Conservation (phyloP, 441 rosid genomes). For the Cnidoscolus chayamansa region DNA sequence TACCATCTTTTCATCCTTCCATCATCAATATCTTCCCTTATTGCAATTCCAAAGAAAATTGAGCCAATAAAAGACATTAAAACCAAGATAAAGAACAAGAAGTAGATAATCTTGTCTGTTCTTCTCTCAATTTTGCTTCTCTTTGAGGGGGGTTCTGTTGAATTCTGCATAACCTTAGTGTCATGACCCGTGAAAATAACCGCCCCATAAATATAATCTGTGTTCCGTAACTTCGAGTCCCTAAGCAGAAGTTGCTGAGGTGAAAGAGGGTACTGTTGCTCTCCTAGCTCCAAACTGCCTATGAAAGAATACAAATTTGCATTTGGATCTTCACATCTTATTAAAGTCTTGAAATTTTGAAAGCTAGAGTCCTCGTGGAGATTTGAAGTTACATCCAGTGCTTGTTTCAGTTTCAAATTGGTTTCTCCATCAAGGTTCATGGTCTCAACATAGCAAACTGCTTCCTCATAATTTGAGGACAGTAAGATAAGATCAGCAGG, state of each 20-base stretch:
- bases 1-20: constrained; percentile 94
- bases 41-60: constrained; percentile 63
- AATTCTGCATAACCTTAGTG: constrained; percentile 89
- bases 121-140: constrained; percentile 89
- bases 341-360: constrained; percentile 55
- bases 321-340: constrained; percentile 93
- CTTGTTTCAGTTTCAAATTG: constrained; percentile 84
- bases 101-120: constrained; percentile 77
- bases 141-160: constrained; percentile 89
- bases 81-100: constrained; percentile 65
- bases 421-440: constrained; percentile 97
- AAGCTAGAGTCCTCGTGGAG: constrained; percentile 56
- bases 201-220: constrained; percentile 77
- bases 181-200: constrained; percentile 90
- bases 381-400: constrained; percentile 56
- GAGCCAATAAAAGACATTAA: constrained; percentile 66
- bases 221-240: constrained; percentile 88
- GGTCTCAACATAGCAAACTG: constrained; percentile 95
- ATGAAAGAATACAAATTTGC: constrained; percentile 82
- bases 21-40: constrained; percentile 54
- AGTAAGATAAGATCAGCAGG: constrained; percentile 91
- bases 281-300: constrained; percentile 68
- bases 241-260: constrained; percentile 93
- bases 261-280: constrained; percentile 62
- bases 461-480: constrained; percentile 83